A percentile compares a stretch with the other conserved stretches of the same genome.
These are phyloP conservation scores for Piloderma croceum DNA, from an alignment of 768 basidiomycete species.

Conservation along the genomic window DNA sequence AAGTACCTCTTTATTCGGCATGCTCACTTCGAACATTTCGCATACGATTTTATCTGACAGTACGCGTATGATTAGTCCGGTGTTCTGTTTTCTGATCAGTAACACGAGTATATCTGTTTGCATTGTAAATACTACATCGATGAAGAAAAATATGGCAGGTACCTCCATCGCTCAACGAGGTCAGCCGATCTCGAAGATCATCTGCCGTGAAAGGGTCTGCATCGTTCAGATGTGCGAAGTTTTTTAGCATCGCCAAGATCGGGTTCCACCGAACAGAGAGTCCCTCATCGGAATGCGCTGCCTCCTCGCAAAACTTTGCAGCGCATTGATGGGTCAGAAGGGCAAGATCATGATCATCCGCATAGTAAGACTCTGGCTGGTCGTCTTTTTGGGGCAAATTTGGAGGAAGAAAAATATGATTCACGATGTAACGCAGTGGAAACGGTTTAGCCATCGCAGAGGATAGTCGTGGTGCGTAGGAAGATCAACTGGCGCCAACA, in stretches of 20 bases:
- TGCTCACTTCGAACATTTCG: background rate
- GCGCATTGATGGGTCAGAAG: slow-evolving; percentile 13
- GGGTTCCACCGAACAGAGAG: slow-evolving; percentile 2
- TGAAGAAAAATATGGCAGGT: slow-evolving; percentile 1
- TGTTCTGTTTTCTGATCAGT: slow-evolving; percentile 43
- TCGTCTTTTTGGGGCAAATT: slow-evolving; percentile 36
- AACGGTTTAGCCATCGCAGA: no score
- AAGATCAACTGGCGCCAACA: no score
- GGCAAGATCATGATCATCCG: slow-evolving; percentile 24
- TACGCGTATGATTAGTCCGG: slow-evolving; percentile 36
- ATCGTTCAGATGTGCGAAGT: background rate
- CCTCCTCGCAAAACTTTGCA: no score
- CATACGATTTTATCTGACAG: slow-evolving; percentile 24
- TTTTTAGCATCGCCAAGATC: background rate
- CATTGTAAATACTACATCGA: background rate
- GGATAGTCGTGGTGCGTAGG: no score
- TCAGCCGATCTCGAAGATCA: background rate
- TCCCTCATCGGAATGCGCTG: no score
- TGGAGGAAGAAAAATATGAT: slow-evolving; percentile 41
- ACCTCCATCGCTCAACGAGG: slow-evolving; percentile 9
- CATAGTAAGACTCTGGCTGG: slow-evolving; percentile 5
- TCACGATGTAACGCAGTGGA: no score
- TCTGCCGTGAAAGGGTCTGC: background rate
- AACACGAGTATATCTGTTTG: slow-evolving; percentile 37
- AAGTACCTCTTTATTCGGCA: background rate